Conservation (phyloP, 345 rosid species). For the Melaleuca quinquenervia region DNA sequence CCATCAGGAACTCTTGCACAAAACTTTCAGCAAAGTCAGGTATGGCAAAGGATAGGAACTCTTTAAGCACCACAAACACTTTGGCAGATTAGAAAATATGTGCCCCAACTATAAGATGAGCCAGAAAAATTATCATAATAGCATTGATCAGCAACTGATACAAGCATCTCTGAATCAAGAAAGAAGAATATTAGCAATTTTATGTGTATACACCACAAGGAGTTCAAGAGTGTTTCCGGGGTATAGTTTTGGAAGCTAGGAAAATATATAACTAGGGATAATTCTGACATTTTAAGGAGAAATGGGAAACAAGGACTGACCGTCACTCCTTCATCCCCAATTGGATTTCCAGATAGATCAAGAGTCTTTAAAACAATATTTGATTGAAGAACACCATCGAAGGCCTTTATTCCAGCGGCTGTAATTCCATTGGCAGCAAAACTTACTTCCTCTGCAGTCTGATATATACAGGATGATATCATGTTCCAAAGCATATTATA, state of each 20-base stretch:
- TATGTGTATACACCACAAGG: not conserved
- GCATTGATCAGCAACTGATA: not conserved
- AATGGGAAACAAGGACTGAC: slow-evolving; percentile 22
- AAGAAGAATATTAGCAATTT: not conserved
- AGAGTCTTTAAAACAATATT: slow-evolving; percentile 58
- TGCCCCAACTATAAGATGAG: not conserved
- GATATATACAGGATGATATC: not conserved
- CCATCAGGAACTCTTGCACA: not conserved
- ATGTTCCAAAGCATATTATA: not conserved
- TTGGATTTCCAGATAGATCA: slow-evolving; percentile 85
- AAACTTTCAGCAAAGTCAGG: not conserved
- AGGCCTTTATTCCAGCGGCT: slow-evolving; percentile 74
- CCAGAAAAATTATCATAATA: not conserved
- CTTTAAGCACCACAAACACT: not conserved
- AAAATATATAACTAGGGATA: not conserved
- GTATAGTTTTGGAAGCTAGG: not conserved
- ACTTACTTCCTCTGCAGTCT: slow-evolving; percentile 84
- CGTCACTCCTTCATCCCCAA: slow-evolving; percentile 96
- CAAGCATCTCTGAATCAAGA: not conserved
- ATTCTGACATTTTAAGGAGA: not conserved
- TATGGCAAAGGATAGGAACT: not conserved
- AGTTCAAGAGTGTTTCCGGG: not conserved
- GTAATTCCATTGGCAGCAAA: slow-evolving; percentile 97
- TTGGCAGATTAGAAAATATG: not conserved
- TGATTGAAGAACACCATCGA: slow-evolving; percentile 79